Evolutionary conservation across 768 basidiomycete species (phyloP).

Genomic region (Tricholoma matsutake): DNA sequence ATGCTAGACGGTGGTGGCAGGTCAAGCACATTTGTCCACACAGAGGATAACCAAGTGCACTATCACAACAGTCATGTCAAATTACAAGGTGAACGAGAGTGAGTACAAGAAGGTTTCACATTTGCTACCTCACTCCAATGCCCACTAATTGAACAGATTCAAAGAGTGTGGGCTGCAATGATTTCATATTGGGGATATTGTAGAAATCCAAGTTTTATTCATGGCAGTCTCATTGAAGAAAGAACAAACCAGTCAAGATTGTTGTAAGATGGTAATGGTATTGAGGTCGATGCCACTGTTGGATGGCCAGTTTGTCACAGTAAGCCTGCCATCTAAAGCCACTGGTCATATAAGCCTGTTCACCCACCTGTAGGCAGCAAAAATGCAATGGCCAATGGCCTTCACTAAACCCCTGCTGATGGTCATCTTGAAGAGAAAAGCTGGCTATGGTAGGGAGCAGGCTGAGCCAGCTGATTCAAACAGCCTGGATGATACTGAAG

Average conservation of each 20-base stretch:
- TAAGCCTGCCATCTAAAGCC: background rate
- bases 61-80: background rate
- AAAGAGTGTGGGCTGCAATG: background rate
- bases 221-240: background rate
- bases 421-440: no score
- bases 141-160: background rate
- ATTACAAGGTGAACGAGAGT: background rate
- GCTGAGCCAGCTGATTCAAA: no score
- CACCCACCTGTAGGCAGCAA: no score
- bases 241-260: background rate
- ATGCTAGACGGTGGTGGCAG: background rate
- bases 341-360: no score
- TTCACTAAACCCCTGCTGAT: no score
- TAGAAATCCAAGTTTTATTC: background rate
- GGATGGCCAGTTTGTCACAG: background rate
- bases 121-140: background rate
- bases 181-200: background rate
- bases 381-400: no score
- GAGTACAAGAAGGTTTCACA: background rate
- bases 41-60: background rate
- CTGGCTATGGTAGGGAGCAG: no score
- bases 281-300: background rate
- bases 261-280: background rate
- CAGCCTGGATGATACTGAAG: no score
- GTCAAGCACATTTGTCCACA: background rate